Evolutionary conservation across 1,284 basidiomycete genomes (phyloP).

Genomic region (Sporisorium scitamineum): DNA sequence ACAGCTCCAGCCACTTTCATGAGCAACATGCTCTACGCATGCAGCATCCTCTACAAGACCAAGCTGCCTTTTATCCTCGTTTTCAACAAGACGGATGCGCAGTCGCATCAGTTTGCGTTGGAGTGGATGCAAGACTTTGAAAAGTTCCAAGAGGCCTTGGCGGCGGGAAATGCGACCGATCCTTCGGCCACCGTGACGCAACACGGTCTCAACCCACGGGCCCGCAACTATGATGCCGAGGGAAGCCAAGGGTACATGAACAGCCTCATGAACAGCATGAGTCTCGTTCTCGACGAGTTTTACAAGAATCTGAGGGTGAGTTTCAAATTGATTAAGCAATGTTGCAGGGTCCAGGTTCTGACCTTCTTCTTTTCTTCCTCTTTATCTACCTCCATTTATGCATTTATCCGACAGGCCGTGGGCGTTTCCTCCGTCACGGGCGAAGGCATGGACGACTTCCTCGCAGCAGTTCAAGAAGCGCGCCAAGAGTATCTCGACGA

Average conservation of each 20-base stretch:
- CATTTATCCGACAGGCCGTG: conserved; percentile 76
- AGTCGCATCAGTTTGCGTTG: conserved; percentile 87
- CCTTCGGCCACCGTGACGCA: conserved; percentile 71
- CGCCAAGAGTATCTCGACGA: conserved; percentile 87
- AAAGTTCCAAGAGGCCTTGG: conserved; percentile 73
- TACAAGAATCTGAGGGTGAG: conserved; percentile 88
- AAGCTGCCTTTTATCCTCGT: conserved; percentile 96
- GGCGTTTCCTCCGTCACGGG: conserved; percentile 97
- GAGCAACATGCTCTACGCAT: conserved; percentile 99
- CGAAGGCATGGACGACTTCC: conserved; percentile 88
- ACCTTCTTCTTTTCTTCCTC: conserved; percentile 8
- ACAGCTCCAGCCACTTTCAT: conserved; percentile 97
- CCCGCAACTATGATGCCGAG: conserved; percentile 34
- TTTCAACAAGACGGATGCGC: conserved; percentile 98
- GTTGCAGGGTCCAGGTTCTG: background rate
- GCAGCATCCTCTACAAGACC: conserved; percentile 98
- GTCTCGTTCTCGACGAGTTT: conserved; percentile 96
- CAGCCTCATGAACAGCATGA: conserved; percentile 99
- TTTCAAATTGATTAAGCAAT: conserved; percentile 8
- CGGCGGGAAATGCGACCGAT: conserved; percentile 65
- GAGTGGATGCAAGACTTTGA: conserved; percentile 99
- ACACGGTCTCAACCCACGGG: conserved; percentile 20
- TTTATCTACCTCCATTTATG: background rate
- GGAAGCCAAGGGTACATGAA: conserved; percentile 92
- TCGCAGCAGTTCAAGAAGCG: conserved; percentile 88